Conservation (phyloP, 1,284 basidiomycete genomes). For the Cutaneotrichosporon curvatum region DNA sequence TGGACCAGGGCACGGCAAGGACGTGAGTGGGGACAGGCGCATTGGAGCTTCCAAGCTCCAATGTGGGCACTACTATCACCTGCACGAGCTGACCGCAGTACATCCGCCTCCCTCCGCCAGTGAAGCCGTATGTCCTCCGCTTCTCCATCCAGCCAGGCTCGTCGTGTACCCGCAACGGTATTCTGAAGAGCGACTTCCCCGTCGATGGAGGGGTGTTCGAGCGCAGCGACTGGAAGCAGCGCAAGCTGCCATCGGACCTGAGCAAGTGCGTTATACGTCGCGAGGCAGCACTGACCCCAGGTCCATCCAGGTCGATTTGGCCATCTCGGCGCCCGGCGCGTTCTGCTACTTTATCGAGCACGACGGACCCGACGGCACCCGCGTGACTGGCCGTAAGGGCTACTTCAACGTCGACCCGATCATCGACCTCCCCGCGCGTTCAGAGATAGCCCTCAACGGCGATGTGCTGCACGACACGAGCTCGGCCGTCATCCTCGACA, state of each 20-base stretch:
- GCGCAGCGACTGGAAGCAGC: conserved; percentile 66
- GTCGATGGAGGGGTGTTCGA: conserved; percentile 79
- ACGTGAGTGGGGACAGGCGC: conserved; percentile 54
- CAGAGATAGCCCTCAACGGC: conserved; percentile 50
- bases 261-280: conserved; percentile 52
- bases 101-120: conserved; percentile 86
- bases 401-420: conserved; percentile 94
- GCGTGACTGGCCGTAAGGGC: conserved; percentile 71
- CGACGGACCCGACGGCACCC: conserved; percentile 52
- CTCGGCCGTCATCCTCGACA: conserved; percentile 48
- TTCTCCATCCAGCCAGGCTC: conserved; percentile 84
- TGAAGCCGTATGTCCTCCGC: conserved; percentile 76
- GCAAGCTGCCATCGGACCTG: conserved; percentile 48
- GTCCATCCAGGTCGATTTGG: conserved; percentile 82
- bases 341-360: conserved; percentile 92
- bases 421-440: conserved; percentile 63
- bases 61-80: background rate
- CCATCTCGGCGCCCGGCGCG: conserved; percentile 88
- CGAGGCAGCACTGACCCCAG: conserved; percentile 48
- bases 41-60: no score
- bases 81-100: conserved; percentile 54
- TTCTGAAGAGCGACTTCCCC: conserved; percentile 90
- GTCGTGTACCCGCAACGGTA: conserved; percentile 74
- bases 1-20: conserved; percentile 72
- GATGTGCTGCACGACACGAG: conserved; percentile 50